A percentile compares a stretch with the other conserved stretches of the same genome.
phyloP scores from a whole-genome alignment of 139 green algal genomes.

The Coelastrella sp. region DNA sequence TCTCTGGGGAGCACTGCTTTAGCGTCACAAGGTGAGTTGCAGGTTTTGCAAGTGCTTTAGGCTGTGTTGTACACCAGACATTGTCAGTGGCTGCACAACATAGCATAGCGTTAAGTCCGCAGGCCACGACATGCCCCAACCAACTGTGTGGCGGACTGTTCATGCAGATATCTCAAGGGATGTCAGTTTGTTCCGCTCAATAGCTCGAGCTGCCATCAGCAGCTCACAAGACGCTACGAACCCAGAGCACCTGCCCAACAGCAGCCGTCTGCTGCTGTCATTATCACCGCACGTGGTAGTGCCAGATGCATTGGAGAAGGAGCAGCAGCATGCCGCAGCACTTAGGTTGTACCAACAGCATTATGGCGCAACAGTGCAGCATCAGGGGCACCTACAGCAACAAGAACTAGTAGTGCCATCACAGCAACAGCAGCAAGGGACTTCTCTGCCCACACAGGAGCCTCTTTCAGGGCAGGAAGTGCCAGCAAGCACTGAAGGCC shows the following conservation, averaged over 20 bases:
- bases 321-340: constrained; percentile 4
- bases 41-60: no score
- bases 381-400: constrained; percentile 25
- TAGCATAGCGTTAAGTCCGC: no score
- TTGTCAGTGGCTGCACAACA: not conserved
- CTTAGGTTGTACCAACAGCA: constrained; percentile 32
- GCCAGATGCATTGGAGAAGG: constrained; percentile 27
- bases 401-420: not conserved
- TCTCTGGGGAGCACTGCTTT: constrained; percentile 47
- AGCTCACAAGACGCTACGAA: not conserved
- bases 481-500: no score
- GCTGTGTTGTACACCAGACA: not conserved
- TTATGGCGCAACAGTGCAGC: not conserved
- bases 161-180: constrained; percentile 9
- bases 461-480: no score
- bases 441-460: no score
- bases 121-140: no score
- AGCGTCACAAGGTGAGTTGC: constrained; percentile 16
- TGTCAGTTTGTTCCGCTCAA: constrained; percentile 20
- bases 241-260: not conserved
- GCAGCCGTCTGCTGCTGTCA: constrained; percentile 41
- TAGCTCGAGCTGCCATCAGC: constrained; percentile 26
- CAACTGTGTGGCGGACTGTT: not conserved
- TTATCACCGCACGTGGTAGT: constrained; percentile 57
- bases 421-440: not conserved